phyloP scores from a whole-genome alignment of 495 filamentous ascomycete species.

The Penicillium ucsense region DNA sequence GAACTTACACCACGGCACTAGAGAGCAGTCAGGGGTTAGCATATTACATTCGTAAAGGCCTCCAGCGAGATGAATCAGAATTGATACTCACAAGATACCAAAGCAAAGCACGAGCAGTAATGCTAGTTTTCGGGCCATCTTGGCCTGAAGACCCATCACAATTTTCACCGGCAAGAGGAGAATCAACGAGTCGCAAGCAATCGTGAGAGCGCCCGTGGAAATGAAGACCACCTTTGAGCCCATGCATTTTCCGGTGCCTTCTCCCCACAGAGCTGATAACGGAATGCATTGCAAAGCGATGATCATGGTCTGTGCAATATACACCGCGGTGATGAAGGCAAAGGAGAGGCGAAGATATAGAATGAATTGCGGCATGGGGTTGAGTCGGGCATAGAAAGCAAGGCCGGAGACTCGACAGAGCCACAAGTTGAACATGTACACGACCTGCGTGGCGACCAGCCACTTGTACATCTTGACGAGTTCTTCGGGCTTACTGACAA shows the following conservation, averaged over 20 bases:
- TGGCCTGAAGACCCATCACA: background rate
- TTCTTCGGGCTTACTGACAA: background rate
- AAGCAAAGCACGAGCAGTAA: background rate
- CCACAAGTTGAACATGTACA: conserved; percentile 13
- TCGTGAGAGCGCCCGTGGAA: background rate
- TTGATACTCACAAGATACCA: background rate
- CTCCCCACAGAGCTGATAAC: background rate
- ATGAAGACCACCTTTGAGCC: background rate
- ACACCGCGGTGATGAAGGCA: background rate
- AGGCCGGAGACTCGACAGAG: conserved; percentile 15
- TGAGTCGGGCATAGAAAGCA: conserved; percentile 14
- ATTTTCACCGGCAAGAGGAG: background rate
- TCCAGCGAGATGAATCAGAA: background rate
- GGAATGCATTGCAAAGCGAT: background rate
- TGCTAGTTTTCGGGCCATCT: background rate
- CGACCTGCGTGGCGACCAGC: conserved; percentile 8
- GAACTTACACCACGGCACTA: background rate
- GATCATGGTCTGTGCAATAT: background rate
- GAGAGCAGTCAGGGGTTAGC: background rate
- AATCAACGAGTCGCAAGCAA: background rate
- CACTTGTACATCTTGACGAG: conserved; percentile 11
- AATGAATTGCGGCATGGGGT: conserved; percentile 13
- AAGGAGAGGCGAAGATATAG: background rate
- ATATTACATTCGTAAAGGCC: background rate
- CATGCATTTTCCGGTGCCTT: background rate